Base-by-base conservation (phyloP, 169 alveolate species). In the Sarcocystis neurona region DNA sequence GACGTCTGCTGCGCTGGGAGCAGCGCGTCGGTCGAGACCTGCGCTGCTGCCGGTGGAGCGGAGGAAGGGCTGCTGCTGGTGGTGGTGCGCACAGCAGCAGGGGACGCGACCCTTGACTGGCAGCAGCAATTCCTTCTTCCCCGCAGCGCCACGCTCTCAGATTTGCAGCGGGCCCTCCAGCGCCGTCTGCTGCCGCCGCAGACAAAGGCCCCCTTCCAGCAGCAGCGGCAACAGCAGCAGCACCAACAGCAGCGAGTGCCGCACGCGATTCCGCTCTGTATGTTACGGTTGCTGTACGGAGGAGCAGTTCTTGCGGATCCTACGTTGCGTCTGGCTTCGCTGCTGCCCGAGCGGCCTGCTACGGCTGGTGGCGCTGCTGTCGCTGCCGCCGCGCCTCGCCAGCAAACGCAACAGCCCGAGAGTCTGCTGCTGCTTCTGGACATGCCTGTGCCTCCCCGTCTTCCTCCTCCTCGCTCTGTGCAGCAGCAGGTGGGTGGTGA, bases 131-230 rank as follows among this genome's bases (percentile, higher is more conserved):
- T 72, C 23, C 48, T 27, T 20, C 82, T 72, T 2, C 82, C 82
- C 4, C 15, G 34, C 23, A 10, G 23, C 82, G 82, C 82, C 34
- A 72, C 82, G 32, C 43, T 72, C 4, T 2, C 23, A 0, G 82
- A 72, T 32, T 39, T 72, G 43, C 82, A 39, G 15, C 82, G n/a
- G 18, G 82, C 82, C 18, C 82, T 72, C 34, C 82, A 72, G 53
- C 27, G 8, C 41, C 39, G 75, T 1, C n/a, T 63, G 43, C 75
- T 6, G n/a, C n/a, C n/a, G n/a, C n/a, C 2, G 44, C 27, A 15
- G 75, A 63, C 27, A 43, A 63, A 43, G 43, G 6, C 4, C 75
- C 46, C 39, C 12, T 63, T 5, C 1, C n/a, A 37, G 75, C 75
- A n/a, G 43, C 75, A 6, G 20, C 32, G 43, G 10, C 27, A 10